Evolutionary conservation across 345 rosid species (phyloP), one percentile per base, ranked within the genome.

Genomic region (Erodium maritimum): DNA sequence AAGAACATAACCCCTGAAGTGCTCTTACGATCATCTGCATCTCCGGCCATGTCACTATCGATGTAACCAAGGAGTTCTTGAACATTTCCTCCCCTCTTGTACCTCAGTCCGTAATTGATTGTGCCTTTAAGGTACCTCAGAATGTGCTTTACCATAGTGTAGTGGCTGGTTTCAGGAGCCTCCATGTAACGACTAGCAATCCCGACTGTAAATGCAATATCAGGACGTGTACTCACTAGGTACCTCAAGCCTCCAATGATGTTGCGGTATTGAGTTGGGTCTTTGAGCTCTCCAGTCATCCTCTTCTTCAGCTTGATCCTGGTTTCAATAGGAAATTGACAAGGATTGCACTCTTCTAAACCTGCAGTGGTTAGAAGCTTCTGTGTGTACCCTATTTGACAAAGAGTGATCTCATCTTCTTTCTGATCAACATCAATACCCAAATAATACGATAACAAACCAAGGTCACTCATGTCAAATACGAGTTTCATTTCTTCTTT

Each of bases 381-480:
- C 17, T n/a, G 25, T 5, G 54, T 58, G 33, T 59, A 60, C 5
- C 9, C 2, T 25, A 22, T 33, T 51, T 70, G 62, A 12, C 57
- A 54, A 5, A 60, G 5, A 21, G 60, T 60, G 22, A 50, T 50
- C 13, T 24, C 62, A 2, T 65, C 21, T 8, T 16, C 50, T 5
- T 2, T 25, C 23, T 70, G 24, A 21, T 25, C 18, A 3, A 61
- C 55, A 23, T 65, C n/a, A n/a, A n/a, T n/a, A n/a, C n/a, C n/a
- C n/a, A n/a, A n/a, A n/a, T n/a, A n/a, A n/a, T n/a, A n/a, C 55
- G 1, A 70, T 60, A 1, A n/a, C n/a, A n/a, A n/a, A n/a, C n/a
- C n/a, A n/a, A n/a, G n/a, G n/a, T n/a, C n/a, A n/a, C n/a, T n/a
- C n/a, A n/a, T n/a, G n/a, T n/a, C n/a, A n/a, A n/a, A n/a, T n/a